These are phyloP conservation scores for Tribonema minus DNA, from an alignment of 108 stramenopile species.

Conservation along the genomic window DNA sequence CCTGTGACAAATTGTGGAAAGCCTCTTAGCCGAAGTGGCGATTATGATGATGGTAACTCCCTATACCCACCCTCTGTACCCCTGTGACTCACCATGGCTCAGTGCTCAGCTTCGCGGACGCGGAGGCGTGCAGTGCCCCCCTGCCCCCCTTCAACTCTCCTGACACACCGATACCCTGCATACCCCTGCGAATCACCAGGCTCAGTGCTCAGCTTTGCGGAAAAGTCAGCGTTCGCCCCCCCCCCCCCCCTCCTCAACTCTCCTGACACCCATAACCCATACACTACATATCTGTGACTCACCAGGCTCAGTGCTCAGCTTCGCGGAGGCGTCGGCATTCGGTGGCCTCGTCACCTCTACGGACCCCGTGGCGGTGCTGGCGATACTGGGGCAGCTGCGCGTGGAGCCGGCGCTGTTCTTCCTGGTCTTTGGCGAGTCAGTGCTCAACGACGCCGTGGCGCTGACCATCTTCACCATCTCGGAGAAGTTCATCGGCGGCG, in stretches of 20 bases:
- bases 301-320: slow-evolving; percentile 20
- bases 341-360: slow-evolving; percentile 74
- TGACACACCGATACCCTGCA: no score
- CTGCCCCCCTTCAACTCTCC: no score
- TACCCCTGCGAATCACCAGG: no score
- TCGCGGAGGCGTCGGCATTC: slow-evolving; percentile 69
- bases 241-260: no score
- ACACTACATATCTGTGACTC: no score
- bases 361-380: slow-evolving; percentile 73
- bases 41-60: not conserved
- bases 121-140: no score
- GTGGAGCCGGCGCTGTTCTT: slow-evolving; percentile 77
- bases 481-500: slow-evolving; percentile 57
- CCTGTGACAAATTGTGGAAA: not conserved
- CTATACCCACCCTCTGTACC: no score
- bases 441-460: slow-evolving; percentile 92
- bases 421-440: slow-evolving; percentile 83
- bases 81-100: no score
- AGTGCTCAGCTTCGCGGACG: no score
- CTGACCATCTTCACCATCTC: slow-evolving; percentile 70
- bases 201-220: no score
- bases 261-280: no score
- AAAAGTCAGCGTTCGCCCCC: no score
- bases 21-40: not conserved
- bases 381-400: slow-evolving; percentile 66